Conservation (phyloP, 2,329 filamentous ascomycete species). For the Coniella vitis region DNA sequence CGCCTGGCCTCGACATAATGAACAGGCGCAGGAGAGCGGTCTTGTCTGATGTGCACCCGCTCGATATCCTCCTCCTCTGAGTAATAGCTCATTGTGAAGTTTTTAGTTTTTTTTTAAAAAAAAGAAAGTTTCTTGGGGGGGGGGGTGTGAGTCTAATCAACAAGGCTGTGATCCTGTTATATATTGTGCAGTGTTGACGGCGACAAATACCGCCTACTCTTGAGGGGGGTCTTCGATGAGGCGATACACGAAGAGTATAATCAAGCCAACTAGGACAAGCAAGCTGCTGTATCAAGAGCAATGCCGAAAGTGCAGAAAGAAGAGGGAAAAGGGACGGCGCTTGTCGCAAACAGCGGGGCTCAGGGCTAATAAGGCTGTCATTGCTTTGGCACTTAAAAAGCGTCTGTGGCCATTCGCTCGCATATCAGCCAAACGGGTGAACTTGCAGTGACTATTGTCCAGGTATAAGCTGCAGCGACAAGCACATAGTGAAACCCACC, state of each 20-base stretch:
- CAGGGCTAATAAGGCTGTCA: slow-evolving; percentile 9
- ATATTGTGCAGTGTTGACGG: too few relatives aligned
- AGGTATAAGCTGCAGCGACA: slow-evolving; percentile 8
- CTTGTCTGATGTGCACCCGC: slow-evolving; percentile 38
- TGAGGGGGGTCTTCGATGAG: too few relatives aligned
- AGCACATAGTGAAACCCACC: slow-evolving; percentile 8
- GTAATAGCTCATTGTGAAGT: slow-evolving; percentile 30
- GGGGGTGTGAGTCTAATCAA: too few relatives aligned
- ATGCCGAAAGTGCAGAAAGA: background rate
- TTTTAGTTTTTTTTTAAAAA: too few relatives aligned
- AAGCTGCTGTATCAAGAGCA: background rate
- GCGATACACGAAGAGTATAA: background rate
- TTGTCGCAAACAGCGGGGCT: slow-evolving; percentile 10
- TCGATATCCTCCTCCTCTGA: slow-evolving; percentile 51
- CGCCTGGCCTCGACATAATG: slow-evolving; percentile 39
- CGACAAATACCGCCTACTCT: too few relatives aligned
- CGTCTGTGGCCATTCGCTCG: background rate
- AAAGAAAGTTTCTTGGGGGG: too few relatives aligned
- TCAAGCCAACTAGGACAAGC: background rate
- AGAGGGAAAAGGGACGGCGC: background rate
- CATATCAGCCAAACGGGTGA: slow-evolving; percentile 10
- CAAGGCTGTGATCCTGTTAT: background rate
- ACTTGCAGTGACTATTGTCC: background rate
- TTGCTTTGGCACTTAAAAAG: slow-evolving; percentile 1
- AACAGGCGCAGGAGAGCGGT: slow-evolving; percentile 33